These are phyloP conservation scores for Colletotrichum aenigma DNA, from an alignment of 2,329 filamentous ascomycete genomes.

Conservation along the genomic window DNA sequence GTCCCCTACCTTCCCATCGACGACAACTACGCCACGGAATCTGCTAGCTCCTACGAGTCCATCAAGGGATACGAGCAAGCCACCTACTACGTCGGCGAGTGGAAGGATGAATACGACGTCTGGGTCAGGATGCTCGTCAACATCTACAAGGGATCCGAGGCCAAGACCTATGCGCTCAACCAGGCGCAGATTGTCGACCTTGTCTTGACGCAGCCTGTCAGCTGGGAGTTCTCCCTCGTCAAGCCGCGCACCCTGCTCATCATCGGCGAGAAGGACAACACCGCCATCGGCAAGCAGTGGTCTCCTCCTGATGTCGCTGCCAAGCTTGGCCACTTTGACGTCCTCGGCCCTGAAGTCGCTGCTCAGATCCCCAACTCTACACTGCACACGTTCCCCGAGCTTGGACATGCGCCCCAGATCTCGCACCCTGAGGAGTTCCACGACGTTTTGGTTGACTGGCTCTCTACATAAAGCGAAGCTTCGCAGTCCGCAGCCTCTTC, in stretches of 20 bases:
- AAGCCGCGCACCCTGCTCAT: conserved; percentile 51
- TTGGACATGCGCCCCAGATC: conserved; percentile 59
- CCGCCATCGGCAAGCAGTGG: conserved; percentile 60
- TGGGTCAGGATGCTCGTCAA: conserved; percentile 61
- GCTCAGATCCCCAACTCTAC: conserved; percentile 46
- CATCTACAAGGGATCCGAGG: conserved; percentile 51
- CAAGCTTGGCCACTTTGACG: conserved; percentile 51
- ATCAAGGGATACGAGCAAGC: conserved; percentile 51
- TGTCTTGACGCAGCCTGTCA: conserved; percentile 56
- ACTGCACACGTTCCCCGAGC: conserved; percentile 49
- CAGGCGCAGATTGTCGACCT: conserved; percentile 59
- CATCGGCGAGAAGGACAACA: conserved; percentile 56
- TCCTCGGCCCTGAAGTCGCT: conserved; percentile 50
- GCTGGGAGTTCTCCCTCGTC: conserved; percentile 52
- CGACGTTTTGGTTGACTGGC: conserved; percentile 48
- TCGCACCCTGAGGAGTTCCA: conserved; percentile 53
- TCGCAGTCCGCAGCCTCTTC: fast-evolving
- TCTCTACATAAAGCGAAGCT: conserved; percentile 24
- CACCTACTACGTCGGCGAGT: conserved; percentile 53
- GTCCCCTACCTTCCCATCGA: conserved; percentile 52
- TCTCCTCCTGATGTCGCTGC: conserved; percentile 45
- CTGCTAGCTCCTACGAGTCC: conserved; percentile 43
- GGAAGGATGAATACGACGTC: conserved; percentile 53
- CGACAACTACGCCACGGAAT: conserved; percentile 38
- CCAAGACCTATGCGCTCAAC: conserved; percentile 46